Evolutionary conservation across 805 yeast species (phyloP).

Genomic region (Metschnikowia baotianmanensis): DNA sequence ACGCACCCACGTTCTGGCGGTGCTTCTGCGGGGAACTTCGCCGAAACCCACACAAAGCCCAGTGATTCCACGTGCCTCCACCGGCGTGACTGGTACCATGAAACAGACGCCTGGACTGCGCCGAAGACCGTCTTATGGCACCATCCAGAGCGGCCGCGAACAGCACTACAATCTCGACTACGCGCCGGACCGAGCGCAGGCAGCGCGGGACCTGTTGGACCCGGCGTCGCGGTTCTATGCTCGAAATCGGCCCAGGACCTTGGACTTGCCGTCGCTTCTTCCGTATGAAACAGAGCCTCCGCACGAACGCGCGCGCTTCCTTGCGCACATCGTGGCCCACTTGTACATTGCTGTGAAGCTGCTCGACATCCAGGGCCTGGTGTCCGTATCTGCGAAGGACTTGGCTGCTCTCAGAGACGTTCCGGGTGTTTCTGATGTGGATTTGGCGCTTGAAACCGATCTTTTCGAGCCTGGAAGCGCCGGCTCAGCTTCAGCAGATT

Average conservation of each 20-base stretch:
- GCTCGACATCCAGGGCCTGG: constrained; percentile 68
- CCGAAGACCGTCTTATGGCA: constrained; percentile 33
- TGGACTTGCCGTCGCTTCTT: constrained; percentile 44
- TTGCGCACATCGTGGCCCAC: constrained; percentile 77
- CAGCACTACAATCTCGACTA: constrained; percentile 50
- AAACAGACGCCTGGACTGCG: constrained; percentile 10
- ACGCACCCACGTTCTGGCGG: constrained; percentile 2
- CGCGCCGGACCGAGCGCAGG: constrained; percentile 41
- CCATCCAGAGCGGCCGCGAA: constrained; percentile 30
- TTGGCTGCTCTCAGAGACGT: constrained; percentile 44
- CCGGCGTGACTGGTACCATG: constrained; percentile 29
- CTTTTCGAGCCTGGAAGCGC: constrained; percentile 35
- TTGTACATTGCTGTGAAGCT: constrained; percentile 75
- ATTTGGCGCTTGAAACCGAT: constrained; percentile 54
- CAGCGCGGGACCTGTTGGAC: constrained; percentile 28
- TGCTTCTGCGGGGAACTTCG: background rate
- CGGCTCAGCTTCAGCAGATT: constrained; percentile 25
- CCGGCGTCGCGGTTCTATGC: constrained; percentile 38
- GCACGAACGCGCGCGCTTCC: constrained; percentile 65
- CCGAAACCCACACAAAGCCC: background rate
- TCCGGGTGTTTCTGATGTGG: constrained; percentile 36
- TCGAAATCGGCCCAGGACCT: constrained; percentile 39
- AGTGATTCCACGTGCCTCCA: no score
- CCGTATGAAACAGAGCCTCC: constrained; percentile 77
- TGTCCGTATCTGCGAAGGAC: constrained; percentile 67